Evolutionary conservation across 2,329 filamentous ascomycete species (phyloP), one percentile per base, ranked within the genome.

Genomic region (Penicillium sp.): DNA sequence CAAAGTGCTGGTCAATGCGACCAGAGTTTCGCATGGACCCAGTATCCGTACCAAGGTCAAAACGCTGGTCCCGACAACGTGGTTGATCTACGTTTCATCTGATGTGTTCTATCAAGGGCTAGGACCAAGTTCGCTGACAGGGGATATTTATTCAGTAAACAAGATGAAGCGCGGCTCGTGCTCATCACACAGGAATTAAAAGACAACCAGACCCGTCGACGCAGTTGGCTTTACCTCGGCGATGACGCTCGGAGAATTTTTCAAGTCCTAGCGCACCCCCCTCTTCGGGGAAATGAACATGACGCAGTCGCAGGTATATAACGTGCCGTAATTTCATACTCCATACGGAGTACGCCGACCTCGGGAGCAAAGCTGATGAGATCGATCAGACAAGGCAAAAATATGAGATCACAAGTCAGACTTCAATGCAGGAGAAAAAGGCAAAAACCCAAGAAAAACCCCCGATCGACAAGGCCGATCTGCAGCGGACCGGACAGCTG

Each of bases 391-490:
- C 11, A 13, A 36, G 5, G 22, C 16, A 22, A 5, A 24, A 14
- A 43, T 45, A 40, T 18, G n/a, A 29, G 9, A 48, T n/a, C 18
- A 11, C 14, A 13, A 13, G 4, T 31, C n/a, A 27, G 4, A 29
- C n/a, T 34, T 2, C 18, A 18, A 40, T 18, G 5, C 9, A 46
- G 22, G n/a, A 31, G 34, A 14, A 29, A 29, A 34, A 22, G 32
- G 21, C 4, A 34, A 11, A 29, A 4, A 40, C 7, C 9, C 13
- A 9, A n/a, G 6, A n/a, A 27, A 31, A 21, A 48, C n/a, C 16
- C 6, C 31, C 47, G 59, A 62, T 62, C 59, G 59, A 55, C 60
- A 47, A 21, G 32, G 18, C 34, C 38, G 60, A 61, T 60, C 59
- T 50, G 54, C 55, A 47, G 49, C 42, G 49, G 48, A 49, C 47